Conservation (phyloP, 768 basidiomycete genomes). For the Mycena galericulata region DNA sequence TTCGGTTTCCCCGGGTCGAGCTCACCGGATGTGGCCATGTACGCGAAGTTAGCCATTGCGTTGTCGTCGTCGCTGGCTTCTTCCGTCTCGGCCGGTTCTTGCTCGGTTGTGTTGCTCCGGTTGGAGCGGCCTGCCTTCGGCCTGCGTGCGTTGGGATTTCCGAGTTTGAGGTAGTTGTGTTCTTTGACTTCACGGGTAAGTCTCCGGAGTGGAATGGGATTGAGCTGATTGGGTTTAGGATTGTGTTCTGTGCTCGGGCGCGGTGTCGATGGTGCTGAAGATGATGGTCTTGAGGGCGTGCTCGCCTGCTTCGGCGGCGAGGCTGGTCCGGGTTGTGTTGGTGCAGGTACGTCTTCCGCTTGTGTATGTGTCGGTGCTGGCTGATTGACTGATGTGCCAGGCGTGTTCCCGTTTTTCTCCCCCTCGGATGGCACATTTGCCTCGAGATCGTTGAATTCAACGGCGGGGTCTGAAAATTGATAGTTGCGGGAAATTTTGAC, state of each 20-base stretch:
- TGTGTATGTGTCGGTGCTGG: background rate
- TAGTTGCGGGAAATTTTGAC: conserved; percentile 15
- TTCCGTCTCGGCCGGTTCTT: background rate
- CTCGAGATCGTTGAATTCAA: background rate
- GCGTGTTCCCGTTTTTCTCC: conserved; percentile 2
- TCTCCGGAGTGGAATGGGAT: conserved; percentile 17
- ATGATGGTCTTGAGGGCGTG: background rate
- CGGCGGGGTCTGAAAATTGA: background rate
- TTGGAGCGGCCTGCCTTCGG: background rate
- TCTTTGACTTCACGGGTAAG: background rate
- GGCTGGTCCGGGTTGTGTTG: background rate
- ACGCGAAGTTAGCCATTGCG: background rate
- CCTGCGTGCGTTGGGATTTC: background rate
- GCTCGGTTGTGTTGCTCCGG: background rate
- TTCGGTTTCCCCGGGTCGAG: background rate
- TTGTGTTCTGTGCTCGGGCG: background rate
- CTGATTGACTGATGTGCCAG: conserved; percentile 7
- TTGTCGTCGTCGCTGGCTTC: background rate
- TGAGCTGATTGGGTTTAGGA: conserved; percentile 7
- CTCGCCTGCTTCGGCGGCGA: background rate
- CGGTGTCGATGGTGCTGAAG: conserved; percentile 7
- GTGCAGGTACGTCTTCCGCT: background rate
- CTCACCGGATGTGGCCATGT: background rate
- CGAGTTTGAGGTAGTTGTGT: conserved; percentile 1
- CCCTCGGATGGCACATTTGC: conserved; percentile 16